A percentile compares a stretch with the other conserved stretches of the same genome.
Evolutionary conservation across 345 rosid species (phyloP).

Genomic region (Melastoma malabathricum): DNA sequence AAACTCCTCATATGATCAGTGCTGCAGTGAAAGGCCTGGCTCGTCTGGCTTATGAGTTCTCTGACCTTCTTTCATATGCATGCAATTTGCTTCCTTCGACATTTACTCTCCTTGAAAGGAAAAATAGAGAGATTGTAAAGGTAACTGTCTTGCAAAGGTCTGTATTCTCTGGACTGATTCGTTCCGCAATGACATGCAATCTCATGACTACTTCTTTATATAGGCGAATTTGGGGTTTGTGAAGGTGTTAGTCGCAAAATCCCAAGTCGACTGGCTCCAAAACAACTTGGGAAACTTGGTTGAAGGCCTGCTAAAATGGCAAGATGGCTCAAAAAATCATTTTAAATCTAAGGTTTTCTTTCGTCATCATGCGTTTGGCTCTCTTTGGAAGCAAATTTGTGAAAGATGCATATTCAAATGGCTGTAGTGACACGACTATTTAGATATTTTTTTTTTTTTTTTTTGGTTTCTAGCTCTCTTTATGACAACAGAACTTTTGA

Average conservation of each 20-base stretch:
- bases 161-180: neutral
- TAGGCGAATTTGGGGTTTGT: conserved; percentile 92
- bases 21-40: conserved; percentile 94
- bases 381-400: neutral
- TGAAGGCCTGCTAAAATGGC: conserved; percentile 84
- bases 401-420: neutral
- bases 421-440: neutral
- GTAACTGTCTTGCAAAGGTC: conserved; percentile 14
- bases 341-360: conserved; percentile 74
- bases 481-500: too few species aligned
- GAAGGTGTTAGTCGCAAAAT: conserved; percentile 88
- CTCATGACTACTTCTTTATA: conserved; percentile 10
- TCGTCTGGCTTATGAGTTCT: conserved; percentile 84
- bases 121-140: conserved; percentile 78
- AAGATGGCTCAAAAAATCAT: conserved; percentile 64
- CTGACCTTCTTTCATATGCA: conserved; percentile 73
- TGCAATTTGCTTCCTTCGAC: conserved; percentile 81
- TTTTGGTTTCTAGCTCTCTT: too few species aligned
- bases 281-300: conserved; percentile 59
- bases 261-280: conserved; percentile 68
- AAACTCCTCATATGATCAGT: conserved; percentile 93
- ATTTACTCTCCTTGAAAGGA: conserved; percentile 71
- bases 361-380: neutral
- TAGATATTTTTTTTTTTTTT: too few species aligned
- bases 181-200: conserved; percentile 8